Percentiles rank a stretch among this genome's conserved stretches.
These are phyloP conservation scores for Elaphomyces granulatus DNA, from an alignment of 495 filamentous ascomycete genomes.

Conservation along the genomic window DNA sequence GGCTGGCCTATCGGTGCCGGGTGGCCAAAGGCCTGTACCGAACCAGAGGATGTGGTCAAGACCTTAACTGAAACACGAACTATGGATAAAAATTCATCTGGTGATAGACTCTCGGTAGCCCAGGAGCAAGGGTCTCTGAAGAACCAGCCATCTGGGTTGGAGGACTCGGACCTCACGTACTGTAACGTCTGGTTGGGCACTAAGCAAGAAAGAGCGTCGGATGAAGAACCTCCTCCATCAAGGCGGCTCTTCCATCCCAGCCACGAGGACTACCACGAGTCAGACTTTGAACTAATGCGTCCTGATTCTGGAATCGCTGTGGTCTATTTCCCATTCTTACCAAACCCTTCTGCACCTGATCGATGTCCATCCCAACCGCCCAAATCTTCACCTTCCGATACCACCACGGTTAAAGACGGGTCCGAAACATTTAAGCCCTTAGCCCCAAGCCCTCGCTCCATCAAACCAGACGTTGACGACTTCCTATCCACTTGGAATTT, in stretches of 20 bases:
- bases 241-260: conserved; percentile 38
- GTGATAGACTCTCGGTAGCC: conserved; percentile 36
- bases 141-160: too few relatives aligned
- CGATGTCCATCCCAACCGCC: conserved; percentile 13
- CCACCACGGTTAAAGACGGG: conserved; percentile 4
- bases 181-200: conserved; percentile 94
- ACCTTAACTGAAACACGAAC: conserved; percentile 57
- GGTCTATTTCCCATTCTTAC: conserved; percentile 79
- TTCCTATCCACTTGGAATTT: conserved; percentile 98
- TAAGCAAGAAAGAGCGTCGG: conserved; percentile 49
- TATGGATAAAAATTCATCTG: conserved; percentile 40
- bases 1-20: conserved; percentile 88
- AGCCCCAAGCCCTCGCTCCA: conserved; percentile 45
- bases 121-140: conserved; percentile 5
- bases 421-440: conserved; percentile 12
- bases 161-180: conserved; percentile 60
- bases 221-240: conserved; percentile 48
- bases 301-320: conserved; percentile 77
- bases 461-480: conserved; percentile 65
- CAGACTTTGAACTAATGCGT: conserved; percentile 58
- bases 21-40: conserved; percentile 55
- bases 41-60: conserved; percentile 38
- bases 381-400: conserved; percentile 11
- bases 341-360: conserved; percentile 44
- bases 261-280: conserved; percentile 25